These are phyloP conservation scores for Camellia granthamiana DNA, from an alignment of 148 eudicot genomes.

Conservation along the genomic window DNA sequence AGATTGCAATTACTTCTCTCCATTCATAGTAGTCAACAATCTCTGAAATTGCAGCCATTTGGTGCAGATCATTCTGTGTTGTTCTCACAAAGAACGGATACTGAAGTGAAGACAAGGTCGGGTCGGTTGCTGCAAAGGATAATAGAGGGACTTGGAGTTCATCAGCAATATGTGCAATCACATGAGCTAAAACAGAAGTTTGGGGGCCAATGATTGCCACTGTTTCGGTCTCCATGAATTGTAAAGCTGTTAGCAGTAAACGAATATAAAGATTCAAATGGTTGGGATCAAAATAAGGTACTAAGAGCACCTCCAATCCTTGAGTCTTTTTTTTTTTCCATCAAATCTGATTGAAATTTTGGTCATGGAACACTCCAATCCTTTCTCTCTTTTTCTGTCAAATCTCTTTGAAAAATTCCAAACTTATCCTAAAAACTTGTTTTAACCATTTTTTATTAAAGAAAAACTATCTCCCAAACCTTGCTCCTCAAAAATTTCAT, in stretches of 20 bases:
- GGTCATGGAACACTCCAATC: too few relatives aligned
- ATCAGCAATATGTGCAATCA: slow-evolving; percentile 40
- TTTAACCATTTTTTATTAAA: too few relatives aligned
- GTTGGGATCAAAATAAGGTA: background rate
- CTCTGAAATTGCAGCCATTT: slow-evolving; percentile 63
- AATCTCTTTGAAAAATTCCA: too few relatives aligned
- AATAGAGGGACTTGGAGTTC: slow-evolving; percentile 60
- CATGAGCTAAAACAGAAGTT: slow-evolving; percentile 58
- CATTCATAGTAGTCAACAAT: slow-evolving; percentile 47
- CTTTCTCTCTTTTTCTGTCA: too few relatives aligned
- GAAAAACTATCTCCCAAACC: too few relatives aligned
- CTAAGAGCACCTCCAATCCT: too few relatives aligned
- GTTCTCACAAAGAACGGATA: slow-evolving; percentile 48
- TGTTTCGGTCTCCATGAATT: slow-evolving; percentile 48
- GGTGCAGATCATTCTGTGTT: slow-evolving; percentile 44
- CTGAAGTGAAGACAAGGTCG: slow-evolving; percentile 50
- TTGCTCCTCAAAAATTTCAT: too few relatives aligned
- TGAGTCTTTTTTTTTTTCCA: too few relatives aligned
- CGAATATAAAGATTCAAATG: background rate
- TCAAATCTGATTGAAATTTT: too few relatives aligned
- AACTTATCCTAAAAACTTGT: too few relatives aligned
- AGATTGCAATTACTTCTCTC: slow-evolving; percentile 55
- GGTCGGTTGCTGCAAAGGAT: slow-evolving; percentile 58
- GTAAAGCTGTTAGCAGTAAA: slow-evolving; percentile 48
- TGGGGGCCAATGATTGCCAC: slow-evolving; percentile 73